Conservation (phyloP, 805 yeast species). For the Starmerella vitae region DNA sequence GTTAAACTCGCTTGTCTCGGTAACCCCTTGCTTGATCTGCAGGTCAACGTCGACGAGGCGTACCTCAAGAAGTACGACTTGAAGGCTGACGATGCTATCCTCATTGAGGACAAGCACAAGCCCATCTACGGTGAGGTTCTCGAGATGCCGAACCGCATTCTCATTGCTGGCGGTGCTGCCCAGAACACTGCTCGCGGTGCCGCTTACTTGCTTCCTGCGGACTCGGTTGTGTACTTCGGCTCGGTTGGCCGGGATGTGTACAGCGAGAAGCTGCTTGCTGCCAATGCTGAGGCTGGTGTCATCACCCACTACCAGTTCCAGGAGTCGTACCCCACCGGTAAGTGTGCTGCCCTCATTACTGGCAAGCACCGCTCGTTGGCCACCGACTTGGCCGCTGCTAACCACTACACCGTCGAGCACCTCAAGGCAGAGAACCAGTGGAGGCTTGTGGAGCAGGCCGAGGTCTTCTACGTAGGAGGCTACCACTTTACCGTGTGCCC, state of each 20-base stretch:
- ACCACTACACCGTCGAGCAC: constrained; percentile 84
- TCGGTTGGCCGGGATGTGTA: constrained; percentile 89
- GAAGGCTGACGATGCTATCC: constrained; percentile 87
- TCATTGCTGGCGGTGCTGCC: constrained; percentile 98
- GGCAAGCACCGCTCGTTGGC: constrained; percentile 84
- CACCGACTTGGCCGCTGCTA: constrained; percentile 96
- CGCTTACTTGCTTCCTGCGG: constrained; percentile 69
- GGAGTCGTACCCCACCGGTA: constrained; percentile 72
- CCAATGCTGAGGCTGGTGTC: constrained; percentile 82
- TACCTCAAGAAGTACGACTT: constrained; percentile 69
- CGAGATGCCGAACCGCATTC: constrained; percentile 42
- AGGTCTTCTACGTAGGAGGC: constrained; percentile 90
- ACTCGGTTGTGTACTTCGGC: constrained; percentile 86
- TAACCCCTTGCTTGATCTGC: constrained; percentile 82
- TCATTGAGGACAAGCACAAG: constrained; percentile 70
- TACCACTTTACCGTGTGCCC: constrained; percentile 97
- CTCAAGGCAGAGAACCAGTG: constrained; percentile 82
- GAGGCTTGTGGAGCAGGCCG: constrained; percentile 67
- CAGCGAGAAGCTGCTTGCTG: constrained; percentile 64
- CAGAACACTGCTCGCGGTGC: constrained; percentile 99
- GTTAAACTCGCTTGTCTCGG: constrained; percentile 73
- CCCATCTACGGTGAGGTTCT: constrained; percentile 75
- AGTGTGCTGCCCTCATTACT: constrained; percentile 90
- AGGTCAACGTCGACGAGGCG: constrained; percentile 49
- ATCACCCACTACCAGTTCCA: constrained; percentile 74